phyloP scores from a whole-genome alignment of 495 filamentous ascomycete species.

The Letharia columbiana region DNA sequence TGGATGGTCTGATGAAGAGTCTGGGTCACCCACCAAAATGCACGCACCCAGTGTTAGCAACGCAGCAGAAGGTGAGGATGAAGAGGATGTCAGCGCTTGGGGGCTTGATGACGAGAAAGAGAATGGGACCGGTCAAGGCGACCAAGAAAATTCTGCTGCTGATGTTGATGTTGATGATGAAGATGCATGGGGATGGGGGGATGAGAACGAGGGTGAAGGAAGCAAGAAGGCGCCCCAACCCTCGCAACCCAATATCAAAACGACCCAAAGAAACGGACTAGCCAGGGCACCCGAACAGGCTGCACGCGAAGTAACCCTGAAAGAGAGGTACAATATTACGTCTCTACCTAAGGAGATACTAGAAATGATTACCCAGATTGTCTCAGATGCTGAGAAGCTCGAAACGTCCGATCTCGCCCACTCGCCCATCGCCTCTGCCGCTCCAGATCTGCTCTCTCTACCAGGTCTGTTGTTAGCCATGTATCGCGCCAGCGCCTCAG shows the following conservation, averaged over 20 bases:
- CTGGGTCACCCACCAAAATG: constrained; percentile 20
- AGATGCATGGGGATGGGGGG: constrained; percentile 64
- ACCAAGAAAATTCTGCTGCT: constrained; percentile 21
- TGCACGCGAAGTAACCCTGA: constrained; percentile 59
- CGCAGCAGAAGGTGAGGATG: constrained; percentile 33
- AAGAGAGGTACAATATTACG: constrained; percentile 80
- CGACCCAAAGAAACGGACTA: constrained; percentile 19
- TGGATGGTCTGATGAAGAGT: constrained; percentile 57
- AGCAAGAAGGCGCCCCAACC: constrained; percentile 15
- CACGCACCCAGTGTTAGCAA: constrained; percentile 11
- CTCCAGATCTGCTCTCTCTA: constrained; percentile 64
- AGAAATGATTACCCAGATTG: constrained; percentile 56
- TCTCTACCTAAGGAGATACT: constrained; percentile 72
- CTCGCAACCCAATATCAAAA: constrained; percentile 13
- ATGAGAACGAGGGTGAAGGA: constrained; percentile 42
- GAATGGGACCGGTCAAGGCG: constrained; percentile 22
- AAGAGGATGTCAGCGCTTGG: constrained; percentile 60
- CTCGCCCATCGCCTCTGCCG: constrained; percentile 60
- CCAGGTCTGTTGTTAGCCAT: constrained; percentile 80
- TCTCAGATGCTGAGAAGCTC: constrained; percentile 61
- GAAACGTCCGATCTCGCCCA: constrained; percentile 32
- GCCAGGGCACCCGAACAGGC: constrained; percentile 16
- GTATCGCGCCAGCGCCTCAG: constrained; percentile 79
- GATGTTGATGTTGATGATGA: constrained; percentile 44
- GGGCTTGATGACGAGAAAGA: constrained; percentile 48